Evolutionary conservation across 108 stramenopile species (phyloP).

Genomic region (Cyclotella sp.): DNA sequence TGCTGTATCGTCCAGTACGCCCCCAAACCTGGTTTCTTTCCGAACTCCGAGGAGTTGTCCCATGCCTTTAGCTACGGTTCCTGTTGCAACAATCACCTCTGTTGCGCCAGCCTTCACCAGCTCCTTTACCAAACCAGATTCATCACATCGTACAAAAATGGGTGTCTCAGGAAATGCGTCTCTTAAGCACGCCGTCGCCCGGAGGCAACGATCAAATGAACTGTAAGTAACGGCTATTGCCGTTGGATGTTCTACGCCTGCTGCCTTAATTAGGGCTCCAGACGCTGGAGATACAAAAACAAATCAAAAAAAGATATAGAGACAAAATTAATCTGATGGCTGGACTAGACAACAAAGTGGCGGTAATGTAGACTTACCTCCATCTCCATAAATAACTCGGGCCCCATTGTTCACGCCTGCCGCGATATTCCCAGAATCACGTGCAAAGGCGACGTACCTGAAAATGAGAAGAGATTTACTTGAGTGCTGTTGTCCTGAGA

Average conservation of each 20-base stretch:
- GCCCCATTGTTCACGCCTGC: conserved; percentile 59
- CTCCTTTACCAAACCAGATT: conserved; percentile 33
- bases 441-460: conserved; percentile 61
- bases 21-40: conserved; percentile 36
- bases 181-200: conserved; percentile 59
- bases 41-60: conserved; percentile 42
- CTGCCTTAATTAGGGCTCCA: conserved; percentile 59
- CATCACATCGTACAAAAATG: conserved; percentile 66
- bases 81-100: conserved; percentile 60
- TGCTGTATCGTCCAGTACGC: conserved; percentile 31
- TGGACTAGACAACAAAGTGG: background rate
- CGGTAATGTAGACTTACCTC: background rate
- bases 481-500: background rate
- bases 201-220: conserved; percentile 51
- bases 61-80: conserved; percentile 47
- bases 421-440: conserved; percentile 60
- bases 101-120: conserved; percentile 71
- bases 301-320: background rate
- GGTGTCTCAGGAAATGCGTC: conserved; percentile 69
- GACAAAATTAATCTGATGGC: background rate
- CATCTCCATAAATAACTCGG: conserved; percentile 76
- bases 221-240: conserved; percentile 67
- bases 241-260: conserved; percentile 67
- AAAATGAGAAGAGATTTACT: background rate
- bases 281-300: conserved; percentile 3